Evolutionary conservation across 305 asterid genomes (phyloP).

Genomic region (Lippia alba): DNA sequence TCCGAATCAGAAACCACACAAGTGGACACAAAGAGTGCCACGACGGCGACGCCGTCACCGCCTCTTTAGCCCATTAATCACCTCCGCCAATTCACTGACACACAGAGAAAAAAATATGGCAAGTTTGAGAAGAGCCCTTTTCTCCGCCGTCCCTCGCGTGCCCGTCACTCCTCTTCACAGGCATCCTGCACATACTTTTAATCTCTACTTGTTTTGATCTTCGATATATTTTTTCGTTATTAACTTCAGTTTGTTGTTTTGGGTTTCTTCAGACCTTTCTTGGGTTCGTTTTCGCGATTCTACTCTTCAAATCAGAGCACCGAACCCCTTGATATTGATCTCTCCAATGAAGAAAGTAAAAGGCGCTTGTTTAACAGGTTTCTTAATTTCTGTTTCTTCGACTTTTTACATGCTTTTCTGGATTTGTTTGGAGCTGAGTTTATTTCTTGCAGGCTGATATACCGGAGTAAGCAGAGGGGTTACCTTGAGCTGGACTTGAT

Average conservation of each 20-base stretch:
- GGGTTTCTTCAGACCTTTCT: conserved; percentile 49
- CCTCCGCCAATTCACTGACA: not conserved
- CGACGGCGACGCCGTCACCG: conserved; percentile 13
- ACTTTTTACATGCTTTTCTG: not conserved
- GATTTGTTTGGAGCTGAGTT: conserved; percentile 6
- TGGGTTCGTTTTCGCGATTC: conserved; percentile 52
- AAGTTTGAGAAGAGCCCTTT: conserved; percentile 53
- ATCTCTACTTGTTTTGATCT: not conserved
- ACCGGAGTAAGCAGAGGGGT: conserved; percentile 93
- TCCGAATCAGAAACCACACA: conserved; percentile 6
- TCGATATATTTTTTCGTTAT: not conserved
- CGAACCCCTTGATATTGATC: conserved; percentile 52
- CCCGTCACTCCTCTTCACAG: conserved; percentile 45
- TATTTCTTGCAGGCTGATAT: conserved; percentile 58
- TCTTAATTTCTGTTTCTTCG: not conserved
- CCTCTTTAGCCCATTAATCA: not conserved
- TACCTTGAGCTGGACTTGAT: conserved; percentile 84
- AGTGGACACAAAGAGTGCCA: conserved; percentile 17
- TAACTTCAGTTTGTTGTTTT: not conserved
- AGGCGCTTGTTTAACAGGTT: conserved; percentile 82
- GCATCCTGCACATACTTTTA: conserved; percentile 25
- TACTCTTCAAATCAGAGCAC: conserved; percentile 50
- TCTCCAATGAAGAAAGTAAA: conserved; percentile 72
- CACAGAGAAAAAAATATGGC: conserved; percentile 44
- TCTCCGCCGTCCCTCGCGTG: conserved; percentile 53